Percentiles rank a stretch among this genome's conserved stretches.
Conservation (phyloP, 2,329 filamentous ascomycete species). For the Penicillium griseofulvum region DNA sequence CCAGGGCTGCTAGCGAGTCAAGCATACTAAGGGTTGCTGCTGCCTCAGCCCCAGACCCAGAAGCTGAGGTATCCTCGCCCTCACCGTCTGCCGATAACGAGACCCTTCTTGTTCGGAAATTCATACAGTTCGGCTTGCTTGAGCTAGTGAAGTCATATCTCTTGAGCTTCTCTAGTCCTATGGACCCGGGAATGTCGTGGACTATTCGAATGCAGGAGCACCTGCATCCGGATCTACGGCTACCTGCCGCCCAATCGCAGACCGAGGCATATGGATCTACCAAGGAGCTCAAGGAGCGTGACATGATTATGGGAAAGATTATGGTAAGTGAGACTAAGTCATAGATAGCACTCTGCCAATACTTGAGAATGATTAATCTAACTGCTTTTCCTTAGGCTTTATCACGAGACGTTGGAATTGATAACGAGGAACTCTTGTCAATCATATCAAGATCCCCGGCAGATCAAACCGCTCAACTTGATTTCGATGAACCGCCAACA, state of each 20-base stretch:
- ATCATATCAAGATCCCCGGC: conserved; percentile 42
- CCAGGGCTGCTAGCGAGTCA: conserved; percentile 53
- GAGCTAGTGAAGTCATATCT: conserved; percentile 62
- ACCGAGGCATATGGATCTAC: conserved; percentile 52
- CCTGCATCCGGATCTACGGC: conserved; percentile 51
- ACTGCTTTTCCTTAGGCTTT: conserved; percentile 40
- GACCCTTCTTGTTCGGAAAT: conserved; percentile 50
- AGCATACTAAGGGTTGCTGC: conserved; percentile 34
- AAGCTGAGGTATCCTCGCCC: conserved; percentile 47
- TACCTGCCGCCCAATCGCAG: conserved; percentile 52
- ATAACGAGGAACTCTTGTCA: conserved; percentile 48
- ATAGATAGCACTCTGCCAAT: neutral
- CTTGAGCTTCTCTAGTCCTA: conserved; percentile 37
- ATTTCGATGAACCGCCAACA: conserved; percentile 56
- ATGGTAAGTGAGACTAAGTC: conserved; percentile 36
- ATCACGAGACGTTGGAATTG: conserved; percentile 54
- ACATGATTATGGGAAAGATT: conserved; percentile 58
- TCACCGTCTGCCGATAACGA: conserved; percentile 48
- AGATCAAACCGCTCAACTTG: conserved; percentile 44
- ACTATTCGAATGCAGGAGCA: conserved; percentile 56
- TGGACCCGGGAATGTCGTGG: conserved; percentile 45
- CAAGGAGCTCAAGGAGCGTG: conserved; percentile 51
- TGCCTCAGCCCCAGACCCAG: conserved; percentile 55
- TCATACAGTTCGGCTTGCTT: conserved; percentile 62
- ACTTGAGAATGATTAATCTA: neutral